phyloP scores from a whole-genome alignment of 345 rosid genomes.

The Sapria himalayana region DNA sequence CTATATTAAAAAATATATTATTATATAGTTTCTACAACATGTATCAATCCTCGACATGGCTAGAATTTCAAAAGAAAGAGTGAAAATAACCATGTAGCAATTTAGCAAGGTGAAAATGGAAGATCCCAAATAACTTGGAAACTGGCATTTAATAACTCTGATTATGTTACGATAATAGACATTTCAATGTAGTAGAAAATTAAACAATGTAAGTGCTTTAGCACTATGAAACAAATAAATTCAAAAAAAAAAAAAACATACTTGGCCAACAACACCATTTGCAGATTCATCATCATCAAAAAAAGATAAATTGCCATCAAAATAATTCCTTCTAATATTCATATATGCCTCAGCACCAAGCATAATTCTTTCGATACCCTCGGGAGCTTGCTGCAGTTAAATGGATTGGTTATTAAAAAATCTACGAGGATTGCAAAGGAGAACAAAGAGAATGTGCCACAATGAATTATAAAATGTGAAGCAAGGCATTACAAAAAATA shows the following conservation, averaged over 20 bases:
- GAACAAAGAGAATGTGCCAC: neutral
- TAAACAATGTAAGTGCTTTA: too few species aligned
- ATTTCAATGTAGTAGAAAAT: too few species aligned
- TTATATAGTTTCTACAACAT: too few species aligned
- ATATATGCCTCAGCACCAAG: conserved; percentile 79
- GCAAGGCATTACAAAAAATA: neutral
- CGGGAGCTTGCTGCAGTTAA: conserved; percentile 72
- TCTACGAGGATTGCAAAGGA: neutral
- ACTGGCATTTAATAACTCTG: too few species aligned
- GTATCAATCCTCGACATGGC: too few species aligned
- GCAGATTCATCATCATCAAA: conserved; percentile 40
- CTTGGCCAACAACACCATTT: conserved; percentile 35
- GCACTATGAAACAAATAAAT: too few species aligned
- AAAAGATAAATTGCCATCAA: conserved; percentile 43
- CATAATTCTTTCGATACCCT: conserved; percentile 86
- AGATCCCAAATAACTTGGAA: too few species aligned
- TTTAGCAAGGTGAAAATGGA: too few species aligned
- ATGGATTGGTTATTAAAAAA: conserved; percentile 1
- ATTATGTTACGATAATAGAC: too few species aligned
- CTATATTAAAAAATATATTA: too few species aligned
- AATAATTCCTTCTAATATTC: conserved; percentile 64
- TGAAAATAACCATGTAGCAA: too few species aligned
- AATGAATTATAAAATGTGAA: neutral
- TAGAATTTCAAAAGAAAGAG: too few species aligned
- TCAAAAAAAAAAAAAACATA: conserved; percentile 9